Percentiles rank a stretch among this genome's conserved stretches.
Evolutionary conservation across 352 stramenopile genomes (phyloP).

Genomic region (Globisporangium paroecandrum): DNA sequence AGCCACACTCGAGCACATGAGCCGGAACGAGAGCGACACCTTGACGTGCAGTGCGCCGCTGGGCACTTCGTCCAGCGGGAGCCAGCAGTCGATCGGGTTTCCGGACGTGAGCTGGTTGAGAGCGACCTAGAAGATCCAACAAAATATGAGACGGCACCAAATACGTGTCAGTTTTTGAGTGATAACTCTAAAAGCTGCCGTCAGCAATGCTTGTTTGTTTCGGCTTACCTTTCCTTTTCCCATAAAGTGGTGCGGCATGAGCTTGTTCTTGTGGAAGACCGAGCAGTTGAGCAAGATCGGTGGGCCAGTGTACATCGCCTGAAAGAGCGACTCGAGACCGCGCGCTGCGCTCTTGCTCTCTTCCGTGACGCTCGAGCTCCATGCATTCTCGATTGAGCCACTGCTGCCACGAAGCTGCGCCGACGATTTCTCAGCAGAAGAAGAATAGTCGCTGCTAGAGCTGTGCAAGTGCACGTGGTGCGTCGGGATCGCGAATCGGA

Average conservation of each 20-base stretch:
- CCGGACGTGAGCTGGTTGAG: conserved; percentile 54
- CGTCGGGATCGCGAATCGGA: conserved; percentile 75
- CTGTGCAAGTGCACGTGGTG: conserved; percentile 47
- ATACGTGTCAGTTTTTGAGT: background rate
- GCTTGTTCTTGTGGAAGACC: conserved; percentile 78
- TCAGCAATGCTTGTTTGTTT: background rate
- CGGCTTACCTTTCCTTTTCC: conserved; percentile 50
- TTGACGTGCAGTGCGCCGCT: conserved; percentile 54
- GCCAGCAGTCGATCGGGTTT: conserved; percentile 65
- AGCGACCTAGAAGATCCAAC: conserved; percentile 30
- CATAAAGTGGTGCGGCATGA: conserved; percentile 78
- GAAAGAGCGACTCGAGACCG: conserved; percentile 56
- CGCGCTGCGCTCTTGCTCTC: conserved; percentile 29
- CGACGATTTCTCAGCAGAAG: background rate
- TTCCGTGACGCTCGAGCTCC: conserved; percentile 34
- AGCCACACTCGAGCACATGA: conserved; percentile 68
- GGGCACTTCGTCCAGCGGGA: conserved; percentile 56
- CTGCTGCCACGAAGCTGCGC: background rate
- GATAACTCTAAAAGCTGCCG: background rate
- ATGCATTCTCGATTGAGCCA: conserved; percentile 28
- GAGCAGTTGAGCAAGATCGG: conserved; percentile 54
- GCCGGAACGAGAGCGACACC: conserved; percentile 71
- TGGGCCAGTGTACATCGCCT: conserved; percentile 60
- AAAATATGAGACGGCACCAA: background rate
- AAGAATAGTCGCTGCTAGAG: conserved; percentile 8